phyloP scores from a whole-genome alignment of 192 early-diverging fungal genomes.

The Backusella luteola region DNA sequence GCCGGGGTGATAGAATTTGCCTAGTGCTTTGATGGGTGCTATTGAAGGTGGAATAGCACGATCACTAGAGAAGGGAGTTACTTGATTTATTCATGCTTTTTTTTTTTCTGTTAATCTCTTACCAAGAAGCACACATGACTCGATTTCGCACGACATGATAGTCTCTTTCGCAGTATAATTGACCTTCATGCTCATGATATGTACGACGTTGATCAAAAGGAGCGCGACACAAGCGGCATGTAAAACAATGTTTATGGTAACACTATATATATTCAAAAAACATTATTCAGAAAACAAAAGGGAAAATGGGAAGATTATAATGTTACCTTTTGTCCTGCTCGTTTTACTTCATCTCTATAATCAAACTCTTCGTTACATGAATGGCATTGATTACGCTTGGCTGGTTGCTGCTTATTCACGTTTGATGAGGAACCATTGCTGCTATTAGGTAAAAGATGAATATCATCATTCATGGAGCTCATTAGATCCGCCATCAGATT shows the following conservation, averaged over 20 bases:
- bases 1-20: constrained; percentile 60
- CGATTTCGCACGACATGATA: constrained; percentile 43
- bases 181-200: constrained; percentile 51
- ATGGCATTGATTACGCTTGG: not conserved
- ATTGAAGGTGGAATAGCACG: constrained; percentile 24
- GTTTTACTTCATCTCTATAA: constrained; percentile 27
- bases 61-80: constrained; percentile 24
- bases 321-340: constrained; percentile 22
- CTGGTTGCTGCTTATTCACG: not conserved
- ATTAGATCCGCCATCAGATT: constrained; percentile 32
- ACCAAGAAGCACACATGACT: constrained; percentile 56
- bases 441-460: not conserved
- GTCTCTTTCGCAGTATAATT: constrained; percentile 61
- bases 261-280: not conserved
- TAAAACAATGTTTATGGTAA: constrained; percentile 55
- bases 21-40: constrained; percentile 59
- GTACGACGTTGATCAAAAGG: constrained; percentile 47
- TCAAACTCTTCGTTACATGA: constrained; percentile 29
- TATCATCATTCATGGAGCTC: constrained; percentile 29
- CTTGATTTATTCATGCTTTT: not conserved
- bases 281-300: not conserved
- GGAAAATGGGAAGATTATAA: not conserved
- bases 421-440: not conserved
- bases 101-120: constrained; percentile 1
- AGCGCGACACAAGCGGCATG: constrained; percentile 52